phyloP scores from a whole-genome alignment of 148 eudicot genomes.

The Dianthus caryophyllus region DNA sequence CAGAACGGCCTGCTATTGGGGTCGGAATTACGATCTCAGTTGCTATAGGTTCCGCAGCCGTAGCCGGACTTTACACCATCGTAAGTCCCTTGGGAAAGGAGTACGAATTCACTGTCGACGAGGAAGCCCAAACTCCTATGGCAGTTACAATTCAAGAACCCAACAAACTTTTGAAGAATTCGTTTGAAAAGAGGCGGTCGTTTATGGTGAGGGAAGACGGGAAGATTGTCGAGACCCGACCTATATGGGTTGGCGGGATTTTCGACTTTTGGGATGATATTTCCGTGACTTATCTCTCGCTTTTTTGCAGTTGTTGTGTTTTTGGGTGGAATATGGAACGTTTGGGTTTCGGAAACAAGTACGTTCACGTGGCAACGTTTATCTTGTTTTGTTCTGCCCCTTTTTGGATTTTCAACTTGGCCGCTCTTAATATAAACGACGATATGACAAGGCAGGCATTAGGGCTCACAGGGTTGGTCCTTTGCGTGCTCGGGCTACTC shows the following conservation, averaged over 20 bases:
- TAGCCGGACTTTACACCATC: constrained; percentile 77
- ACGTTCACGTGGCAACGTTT: constrained; percentile 86
- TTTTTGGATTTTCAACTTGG: constrained; percentile 80
- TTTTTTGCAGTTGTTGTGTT: constrained; percentile 82
- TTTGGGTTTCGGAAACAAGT: constrained; percentile 89
- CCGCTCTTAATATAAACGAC: constrained; percentile 70
- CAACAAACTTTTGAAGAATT: constrained; percentile 25
- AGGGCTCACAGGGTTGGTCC: constrained; percentile 65
- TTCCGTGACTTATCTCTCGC: constrained; percentile 66
- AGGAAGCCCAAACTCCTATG: constrained; percentile 54
- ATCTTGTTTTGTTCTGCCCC: constrained; percentile 89
- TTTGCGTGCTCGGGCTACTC: constrained; percentile 75
- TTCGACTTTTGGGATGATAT: constrained; percentile 88
- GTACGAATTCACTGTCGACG: constrained; percentile 41
- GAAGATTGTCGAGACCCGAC: constrained; percentile 38
- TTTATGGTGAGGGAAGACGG: constrained; percentile 57
- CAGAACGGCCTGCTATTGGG: constrained; percentile 70
- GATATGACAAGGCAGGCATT: constrained; percentile 57
- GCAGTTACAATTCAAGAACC: constrained; percentile 23
- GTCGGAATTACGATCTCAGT: constrained; percentile 69
- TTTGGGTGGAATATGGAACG: constrained; percentile 99
- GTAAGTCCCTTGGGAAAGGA: constrained; percentile 91
- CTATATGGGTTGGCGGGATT: constrained; percentile 77
- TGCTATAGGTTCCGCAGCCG: constrained; percentile 86
- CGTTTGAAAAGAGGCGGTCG: constrained; percentile 55